These are phyloP conservation scores for Castanea crenata DNA, from an alignment of 306 rosid genomes.

Conservation along the genomic window DNA sequence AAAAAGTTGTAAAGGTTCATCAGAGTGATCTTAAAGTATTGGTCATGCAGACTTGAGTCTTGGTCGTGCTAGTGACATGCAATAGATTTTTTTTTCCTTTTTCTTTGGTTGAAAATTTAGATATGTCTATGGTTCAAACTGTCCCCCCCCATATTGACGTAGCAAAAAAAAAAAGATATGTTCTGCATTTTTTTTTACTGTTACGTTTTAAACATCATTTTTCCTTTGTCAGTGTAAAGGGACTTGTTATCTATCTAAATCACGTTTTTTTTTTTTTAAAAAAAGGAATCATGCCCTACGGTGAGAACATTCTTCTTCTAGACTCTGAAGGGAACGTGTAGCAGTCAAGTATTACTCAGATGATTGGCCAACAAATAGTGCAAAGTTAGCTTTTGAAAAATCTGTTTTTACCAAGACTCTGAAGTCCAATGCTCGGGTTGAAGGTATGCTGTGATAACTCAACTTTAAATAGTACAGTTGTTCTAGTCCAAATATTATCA, in stretches of 20 bases:
- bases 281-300: conserved; percentile 62
- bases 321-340: conserved; percentile 93
- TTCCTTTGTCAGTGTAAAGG: background rate
- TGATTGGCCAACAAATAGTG: conserved; percentile 80
- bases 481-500: background rate
- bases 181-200: background rate
- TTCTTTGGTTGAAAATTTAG: too few species aligned
- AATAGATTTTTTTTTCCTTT: too few species aligned
- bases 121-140: too few species aligned
- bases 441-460: conserved; percentile 43
- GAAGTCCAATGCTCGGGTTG: conserved; percentile 84
- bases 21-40: too few species aligned
- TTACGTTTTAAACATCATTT: background rate
- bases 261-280: background rate
- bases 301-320: conserved; percentile 81
- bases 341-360: conserved; percentile 87
- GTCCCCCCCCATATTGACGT: background rate
- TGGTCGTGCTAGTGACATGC: too few species aligned
- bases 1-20: too few species aligned
- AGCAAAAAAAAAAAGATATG: too few species aligned
- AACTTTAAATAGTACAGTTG: background rate
- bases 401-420: conserved; percentile 61
- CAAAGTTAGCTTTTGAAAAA: conserved; percentile 83
- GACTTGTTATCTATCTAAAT: background rate
- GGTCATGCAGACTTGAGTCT: too few species aligned